A percentile compares a stretch with the other conserved stretches of the same genome.
These are phyloP conservation scores for Nemania sp. DNA, from an alignment of 2,329 filamentous ascomycete species.

Conservation along the genomic window DNA sequence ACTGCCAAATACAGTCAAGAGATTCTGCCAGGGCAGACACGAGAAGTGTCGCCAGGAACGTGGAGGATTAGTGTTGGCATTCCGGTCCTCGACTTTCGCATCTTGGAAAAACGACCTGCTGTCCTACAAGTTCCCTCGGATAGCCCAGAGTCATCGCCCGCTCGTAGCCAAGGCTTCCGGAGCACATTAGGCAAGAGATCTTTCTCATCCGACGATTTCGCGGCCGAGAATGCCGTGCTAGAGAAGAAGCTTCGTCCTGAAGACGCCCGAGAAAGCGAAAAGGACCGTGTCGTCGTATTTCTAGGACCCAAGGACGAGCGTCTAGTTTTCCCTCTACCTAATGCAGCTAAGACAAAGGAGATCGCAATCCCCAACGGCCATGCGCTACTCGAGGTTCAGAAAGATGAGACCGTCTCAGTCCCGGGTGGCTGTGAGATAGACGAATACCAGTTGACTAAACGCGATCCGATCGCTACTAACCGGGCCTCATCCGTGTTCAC, in stretches of 20 bases:
- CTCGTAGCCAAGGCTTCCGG: conserved; percentile 40
- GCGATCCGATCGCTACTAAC: conserved; percentile 59
- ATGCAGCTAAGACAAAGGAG: conserved; percentile 51
- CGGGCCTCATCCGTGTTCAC: conserved; percentile 60
- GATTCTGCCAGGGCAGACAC: conserved; percentile 50
- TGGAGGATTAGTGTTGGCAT: conserved; percentile 58
- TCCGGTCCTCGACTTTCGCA: conserved; percentile 60
- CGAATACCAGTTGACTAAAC: conserved; percentile 58
- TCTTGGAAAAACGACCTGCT: conserved; percentile 58
- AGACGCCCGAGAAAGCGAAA: conserved; percentile 34
- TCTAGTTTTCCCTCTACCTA: conserved; percentile 56
- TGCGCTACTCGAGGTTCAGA: conserved; percentile 54
- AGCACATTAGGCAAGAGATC: conserved; percentile 57
- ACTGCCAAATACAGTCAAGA: conserved; percentile 48
- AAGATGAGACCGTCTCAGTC: conserved; percentile 53
- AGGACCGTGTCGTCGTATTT: conserved; percentile 60
- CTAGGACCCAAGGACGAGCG: conserved; percentile 53
- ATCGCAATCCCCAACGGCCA: conserved; percentile 51
- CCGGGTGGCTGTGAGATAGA: conserved; percentile 56
- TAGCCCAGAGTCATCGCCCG: conserved; percentile 37
- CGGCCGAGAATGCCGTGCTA: conserved; percentile 35
- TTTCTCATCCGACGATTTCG: conserved; percentile 49
- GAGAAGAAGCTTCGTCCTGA: conserved; percentile 48
- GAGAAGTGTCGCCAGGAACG: conserved; percentile 56
- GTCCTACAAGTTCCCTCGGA: conserved; percentile 41